Percentiles rank a stretch among this genome's conserved stretches.
Conservation (phyloP, 306 rosid species). For the Vigna trinervia region DNA sequence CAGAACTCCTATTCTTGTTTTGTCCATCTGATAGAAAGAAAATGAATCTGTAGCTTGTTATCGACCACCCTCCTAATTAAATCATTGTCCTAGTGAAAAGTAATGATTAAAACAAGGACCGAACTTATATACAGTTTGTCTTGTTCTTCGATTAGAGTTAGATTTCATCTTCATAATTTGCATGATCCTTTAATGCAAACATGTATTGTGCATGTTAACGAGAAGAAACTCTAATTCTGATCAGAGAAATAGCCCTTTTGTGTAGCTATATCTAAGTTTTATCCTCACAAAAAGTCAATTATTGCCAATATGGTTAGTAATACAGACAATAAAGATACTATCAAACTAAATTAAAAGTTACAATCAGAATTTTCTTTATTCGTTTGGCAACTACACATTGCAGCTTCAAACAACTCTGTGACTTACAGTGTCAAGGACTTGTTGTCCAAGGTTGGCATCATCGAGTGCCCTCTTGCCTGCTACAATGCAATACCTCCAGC, state of each 20-base stretch:
- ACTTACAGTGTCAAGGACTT: constrained; percentile 60
- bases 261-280: too few species aligned
- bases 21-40: constrained; percentile 61
- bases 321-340: background rate
- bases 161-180: background rate
- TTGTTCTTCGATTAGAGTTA: background rate
- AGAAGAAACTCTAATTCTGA: background rate
- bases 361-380: background rate
- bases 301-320: background rate
- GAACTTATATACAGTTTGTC: background rate
- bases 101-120: background rate
- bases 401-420: background rate
- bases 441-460: constrained; percentile 69
- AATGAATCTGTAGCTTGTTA: background rate
- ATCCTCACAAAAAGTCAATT: too few species aligned
- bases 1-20: constrained; percentile 64
- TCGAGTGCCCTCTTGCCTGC: constrained; percentile 77
- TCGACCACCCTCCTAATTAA: background rate
- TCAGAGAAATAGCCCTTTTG: background rate
- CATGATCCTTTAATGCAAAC: background rate
- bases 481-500: constrained; percentile 69
- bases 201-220: background rate
- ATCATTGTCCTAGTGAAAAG: background rate
- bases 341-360: background rate
- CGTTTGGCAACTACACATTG: background rate